phyloP scores from a whole-genome alignment of 163 green algal species.

The Chlamydomonas reinhardtii region DNA sequence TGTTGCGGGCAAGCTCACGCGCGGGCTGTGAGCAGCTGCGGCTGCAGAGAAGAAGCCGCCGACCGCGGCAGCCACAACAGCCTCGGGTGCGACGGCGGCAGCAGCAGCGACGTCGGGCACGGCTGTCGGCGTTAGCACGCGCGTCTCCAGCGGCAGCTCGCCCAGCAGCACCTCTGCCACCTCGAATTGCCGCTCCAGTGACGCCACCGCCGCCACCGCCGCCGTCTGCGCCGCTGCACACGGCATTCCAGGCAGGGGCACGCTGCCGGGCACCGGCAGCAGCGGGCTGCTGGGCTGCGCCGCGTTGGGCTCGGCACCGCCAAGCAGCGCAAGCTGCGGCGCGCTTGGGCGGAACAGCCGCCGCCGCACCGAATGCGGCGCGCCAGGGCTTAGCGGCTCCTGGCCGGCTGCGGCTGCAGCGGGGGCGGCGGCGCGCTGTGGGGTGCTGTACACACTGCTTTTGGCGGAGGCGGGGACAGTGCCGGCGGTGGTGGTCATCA shows the following conservation, averaged over 20 bases:
- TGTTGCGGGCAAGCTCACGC: too few species aligned
- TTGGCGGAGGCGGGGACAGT: too few species aligned
- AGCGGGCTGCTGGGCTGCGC: background rate
- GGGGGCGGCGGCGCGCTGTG: background rate
- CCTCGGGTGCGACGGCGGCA: too few species aligned
- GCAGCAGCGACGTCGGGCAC: background rate
- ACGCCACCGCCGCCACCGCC: background rate
- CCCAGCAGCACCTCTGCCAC: slow-evolving; percentile 19
- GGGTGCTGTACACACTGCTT: too few species aligned
- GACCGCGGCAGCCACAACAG: too few species aligned
- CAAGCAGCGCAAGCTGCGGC: background rate
- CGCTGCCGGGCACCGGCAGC: background rate
- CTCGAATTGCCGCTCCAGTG: slow-evolving; percentile 27
- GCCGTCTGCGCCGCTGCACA: background rate
- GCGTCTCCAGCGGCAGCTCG: slow-evolving; percentile 25
- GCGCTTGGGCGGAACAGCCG: slow-evolving; percentile 4
- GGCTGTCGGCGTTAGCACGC: background rate
- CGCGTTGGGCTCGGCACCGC: background rate
- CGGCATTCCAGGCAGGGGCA: slow-evolving; percentile 21
- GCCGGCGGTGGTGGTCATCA: too few species aligned
- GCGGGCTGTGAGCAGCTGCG: too few species aligned
- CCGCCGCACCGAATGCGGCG: background rate
- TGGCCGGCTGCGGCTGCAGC: background rate
- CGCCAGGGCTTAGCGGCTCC: background rate
- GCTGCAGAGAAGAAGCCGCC: too few species aligned